Evolutionary conservation across 768 basidiomycete genomes (phyloP).

Genomic region (Cystofilobasidium macerans): DNA sequence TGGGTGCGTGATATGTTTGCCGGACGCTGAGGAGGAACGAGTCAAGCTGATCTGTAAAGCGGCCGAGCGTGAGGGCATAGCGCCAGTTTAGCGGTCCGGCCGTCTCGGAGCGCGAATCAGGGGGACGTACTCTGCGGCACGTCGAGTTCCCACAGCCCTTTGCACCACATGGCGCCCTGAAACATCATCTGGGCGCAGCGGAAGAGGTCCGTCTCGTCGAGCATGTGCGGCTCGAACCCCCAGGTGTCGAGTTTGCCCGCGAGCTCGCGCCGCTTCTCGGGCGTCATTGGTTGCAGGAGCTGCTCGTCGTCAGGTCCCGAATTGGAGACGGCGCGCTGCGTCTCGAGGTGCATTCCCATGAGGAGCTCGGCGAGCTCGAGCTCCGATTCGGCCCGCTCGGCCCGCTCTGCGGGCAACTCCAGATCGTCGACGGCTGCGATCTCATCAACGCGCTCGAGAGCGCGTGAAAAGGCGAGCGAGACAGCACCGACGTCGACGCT

Average conservation of each 20-base stretch:
- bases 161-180: slow-evolving; percentile 67
- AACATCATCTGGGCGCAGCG: slow-evolving; percentile 76
- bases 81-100: too few species aligned
- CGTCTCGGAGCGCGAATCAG: too few species aligned
- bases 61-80: not conserved
- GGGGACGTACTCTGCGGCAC: slow-evolving; percentile 3
- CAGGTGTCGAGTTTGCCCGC: slow-evolving; percentile 63
- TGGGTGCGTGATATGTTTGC: slow-evolving; percentile 77
- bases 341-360: slow-evolving; percentile 73
- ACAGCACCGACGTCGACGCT: slow-evolving; percentile 87
- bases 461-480: slow-evolving; percentile 52
- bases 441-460: slow-evolving; percentile 31
- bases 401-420: not conserved
- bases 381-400: slow-evolving; percentile 3
- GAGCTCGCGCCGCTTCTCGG: slow-evolving; percentile 47
- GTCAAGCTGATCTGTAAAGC: slow-evolving; percentile 54
- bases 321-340: slow-evolving; percentile 52
- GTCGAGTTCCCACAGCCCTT: slow-evolving; percentile 44
- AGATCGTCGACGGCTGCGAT: slow-evolving; percentile 21
- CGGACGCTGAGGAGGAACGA: slow-evolving; percentile 76
- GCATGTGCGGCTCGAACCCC: slow-evolving; percentile 79
- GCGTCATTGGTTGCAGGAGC: not conserved
- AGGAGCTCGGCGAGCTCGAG: slow-evolving; percentile 61
- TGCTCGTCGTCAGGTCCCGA: slow-evolving; percentile 28
- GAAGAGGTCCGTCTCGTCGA: slow-evolving; percentile 70